Base-by-base conservation (phyloP, 2,329 filamentous ascomycete species). In the Chaetothyriales sp. region DNA sequence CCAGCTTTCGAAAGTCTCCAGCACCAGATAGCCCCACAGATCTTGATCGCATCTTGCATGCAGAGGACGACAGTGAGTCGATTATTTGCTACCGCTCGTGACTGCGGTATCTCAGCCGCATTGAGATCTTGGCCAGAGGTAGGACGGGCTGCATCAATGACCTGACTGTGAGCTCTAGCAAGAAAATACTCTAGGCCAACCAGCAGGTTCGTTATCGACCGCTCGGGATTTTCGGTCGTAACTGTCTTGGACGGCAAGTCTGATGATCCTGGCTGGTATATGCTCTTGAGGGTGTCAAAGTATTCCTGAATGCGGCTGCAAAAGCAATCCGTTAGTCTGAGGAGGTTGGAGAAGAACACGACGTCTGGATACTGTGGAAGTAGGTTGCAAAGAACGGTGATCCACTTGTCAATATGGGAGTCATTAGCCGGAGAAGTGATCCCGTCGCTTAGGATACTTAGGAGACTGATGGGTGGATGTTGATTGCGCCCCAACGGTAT, bases 1-100 rank as follows among this genome's bases (percentile, higher is more conserved):
- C 94, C 63, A 62, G 94, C 84, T 50, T 83, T 78, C 19, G 70
- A 57, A 28, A 61, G 53, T 18, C 61, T 61, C 90, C 92, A 98
- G 0, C 86, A 85, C 92, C 93, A 98, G 49, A 98, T 95, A 10
- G 75, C 80, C 64, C 94, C 93, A 66, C 89, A 95, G 47, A 94
- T 85, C 20, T 87, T 80, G 52, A 96, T 86, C 1, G 89, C 87
- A 64, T 98, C 93, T 65, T 96, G 90, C 64, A 98, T 95, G 9
- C 89, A 93, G n/a, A 98, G 74, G 44, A 95, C 75, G 18, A 98
- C 90, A 0, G 92, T 96, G 19, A 98, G 74, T 45, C 90, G 80
- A 60, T 92, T 90, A 62, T 96, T 98, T 7, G 89, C 88, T n/a
- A 86, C 88, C 6, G 83, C 80, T 47, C 88, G 81, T n/a, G 80